Evolutionary conservation across 192 early-diverging fungal genomes (phyloP), one percentile per base, ranked within the genome.

Genomic region (Umbelopsis sp.): DNA sequence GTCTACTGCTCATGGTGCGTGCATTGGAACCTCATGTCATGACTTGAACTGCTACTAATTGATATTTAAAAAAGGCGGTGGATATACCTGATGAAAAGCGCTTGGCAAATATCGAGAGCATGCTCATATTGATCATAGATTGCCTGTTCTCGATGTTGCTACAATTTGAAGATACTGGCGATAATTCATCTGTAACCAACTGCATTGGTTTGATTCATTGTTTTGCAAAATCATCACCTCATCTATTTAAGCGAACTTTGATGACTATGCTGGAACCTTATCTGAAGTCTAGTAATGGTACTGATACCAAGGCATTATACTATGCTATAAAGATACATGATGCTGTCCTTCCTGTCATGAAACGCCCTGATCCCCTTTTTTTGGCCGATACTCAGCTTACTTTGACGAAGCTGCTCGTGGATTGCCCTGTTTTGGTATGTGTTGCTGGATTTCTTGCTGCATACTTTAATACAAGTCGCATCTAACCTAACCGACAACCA

Each of bases 91-190:
- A 89, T 37, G 77, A 71, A 5, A 86, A 85, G 10, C 70, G 75
- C 12, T 70, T 49, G 65, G 44, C 50, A 13, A 77, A 81, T 55
- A 79, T 90, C 18, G 46, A 85, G 64, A 76, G 80, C 44, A 83
- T 92, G 16, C 84, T 87, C 22, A 82, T 84, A 30, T 86, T 83
- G 66, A 81, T 93, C 41, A 89, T 94, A 11, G 92, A 95, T 66
- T 88, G 90, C 46, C 79, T 94, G 0, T 83, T 92, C 74, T 93
- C 95, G 33, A 82, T 84, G 50, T 76, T 94, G 41, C 77, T 94
- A 46, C 75, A 73, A 15, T 78, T 89, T 1, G 91, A 95, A 30
- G 91, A 93, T 65, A 66, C 73, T 33, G 78, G 47, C 2, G 64
- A 74, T 16, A 68, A 69, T 18, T 66, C 53, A 27, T 67, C 67